A percentile compares a stretch with the other conserved stretches of the same genome.
These are phyloP conservation scores for Dactylella cylindrospora DNA, from an alignment of 2,329 filamentous ascomycete species.

Conservation along the genomic window DNA sequence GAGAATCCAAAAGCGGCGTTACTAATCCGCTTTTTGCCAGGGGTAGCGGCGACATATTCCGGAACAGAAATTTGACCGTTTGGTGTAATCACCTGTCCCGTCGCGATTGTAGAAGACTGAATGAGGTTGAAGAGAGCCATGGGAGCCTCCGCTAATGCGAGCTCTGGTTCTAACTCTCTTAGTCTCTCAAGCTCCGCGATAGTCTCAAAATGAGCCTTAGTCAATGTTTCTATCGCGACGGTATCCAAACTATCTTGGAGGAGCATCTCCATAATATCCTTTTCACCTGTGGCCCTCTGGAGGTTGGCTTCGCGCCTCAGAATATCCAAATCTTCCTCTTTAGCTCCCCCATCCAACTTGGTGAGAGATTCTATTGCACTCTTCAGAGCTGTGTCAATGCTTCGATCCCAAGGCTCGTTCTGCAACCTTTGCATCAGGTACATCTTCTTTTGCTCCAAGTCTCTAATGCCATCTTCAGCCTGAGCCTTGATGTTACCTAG, in stretches of 20 bases:
- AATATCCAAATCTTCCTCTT: conserved; percentile 69
- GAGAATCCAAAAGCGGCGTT: conserved; percentile 32
- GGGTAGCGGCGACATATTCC: conserved; percentile 46
- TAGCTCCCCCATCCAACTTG: conserved; percentile 65
- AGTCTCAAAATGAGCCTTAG: conserved; percentile 90
- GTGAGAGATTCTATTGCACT: conserved; percentile 78
- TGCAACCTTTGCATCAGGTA: conserved; percentile 83
- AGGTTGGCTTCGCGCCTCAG: conserved; percentile 81
- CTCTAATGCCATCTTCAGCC: conserved; percentile 81
- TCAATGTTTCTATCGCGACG: conserved; percentile 74
- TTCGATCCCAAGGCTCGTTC: conserved; percentile 81
- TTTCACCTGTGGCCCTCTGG: conserved; percentile 76
- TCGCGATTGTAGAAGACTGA: conserved; percentile 70
- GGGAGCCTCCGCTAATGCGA: conserved; percentile 78
- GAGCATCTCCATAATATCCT: conserved; percentile 73
- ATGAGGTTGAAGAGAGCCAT: conserved; percentile 75
- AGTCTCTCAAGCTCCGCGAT: conserved; percentile 80
- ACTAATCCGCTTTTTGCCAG: conserved; percentile 46
- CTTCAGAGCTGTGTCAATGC: conserved; percentile 81
- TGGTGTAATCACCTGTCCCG: conserved; percentile 84
- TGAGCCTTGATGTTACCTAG: conserved; percentile 79
- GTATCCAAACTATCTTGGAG: conserved; percentile 78
- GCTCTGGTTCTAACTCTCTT: conserved; percentile 76
- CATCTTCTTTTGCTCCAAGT: conserved; percentile 85
- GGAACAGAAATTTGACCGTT: conserved; percentile 65